Evolutionary conservation across 352 stramenopile species (phyloP).

Genomic region (Phytophthora agathidicida): DNA sequence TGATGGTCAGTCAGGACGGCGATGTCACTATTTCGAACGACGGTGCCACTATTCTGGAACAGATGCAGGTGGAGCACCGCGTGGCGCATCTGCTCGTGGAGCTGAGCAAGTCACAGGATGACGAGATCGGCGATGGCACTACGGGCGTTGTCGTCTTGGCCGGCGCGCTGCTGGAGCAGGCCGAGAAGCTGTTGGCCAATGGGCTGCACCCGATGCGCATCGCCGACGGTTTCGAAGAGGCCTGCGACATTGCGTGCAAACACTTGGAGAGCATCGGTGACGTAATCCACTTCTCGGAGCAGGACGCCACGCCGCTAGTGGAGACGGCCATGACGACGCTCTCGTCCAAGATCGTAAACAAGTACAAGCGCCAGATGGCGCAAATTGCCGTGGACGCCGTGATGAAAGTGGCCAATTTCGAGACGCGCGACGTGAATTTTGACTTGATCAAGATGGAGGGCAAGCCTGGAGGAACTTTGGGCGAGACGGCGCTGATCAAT

Average conservation of each 20-base stretch:
- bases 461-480: conserved; percentile 96
- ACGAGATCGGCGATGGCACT: conserved; percentile 99
- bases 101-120: conserved; percentile 98
- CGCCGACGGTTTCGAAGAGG: conserved; percentile 98
- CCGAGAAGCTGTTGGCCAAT: conserved; percentile 95
- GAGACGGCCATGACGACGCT: conserved; percentile 99
- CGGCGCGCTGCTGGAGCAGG: conserved; percentile 97
- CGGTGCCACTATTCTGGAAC: conserved; percentile 99
- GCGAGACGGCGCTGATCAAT: conserved; percentile 98
- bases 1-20: conserved; percentile 98
- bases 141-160: conserved; percentile 99
- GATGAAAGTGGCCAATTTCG: conserved; percentile 97
- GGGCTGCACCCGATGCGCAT: conserved; percentile 99
- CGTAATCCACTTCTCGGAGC: conserved; percentile 95
- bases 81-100: conserved; percentile 99
- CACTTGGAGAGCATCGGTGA: conserved; percentile 96
- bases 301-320: conserved; percentile 96
- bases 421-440: conserved; percentile 99
- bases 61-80: conserved; percentile 99
- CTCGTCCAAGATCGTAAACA: conserved; percentile 99
- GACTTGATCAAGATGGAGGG: conserved; percentile 99
- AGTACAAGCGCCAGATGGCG: conserved; percentile 98
- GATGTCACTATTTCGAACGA: conserved; percentile 99
- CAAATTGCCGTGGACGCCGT: conserved; percentile 99
- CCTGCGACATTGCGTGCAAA: conserved; percentile 96